Evolutionary conservation across 805 yeast species (phyloP).

Genomic region (Torulaspora microellipsoides): DNA sequence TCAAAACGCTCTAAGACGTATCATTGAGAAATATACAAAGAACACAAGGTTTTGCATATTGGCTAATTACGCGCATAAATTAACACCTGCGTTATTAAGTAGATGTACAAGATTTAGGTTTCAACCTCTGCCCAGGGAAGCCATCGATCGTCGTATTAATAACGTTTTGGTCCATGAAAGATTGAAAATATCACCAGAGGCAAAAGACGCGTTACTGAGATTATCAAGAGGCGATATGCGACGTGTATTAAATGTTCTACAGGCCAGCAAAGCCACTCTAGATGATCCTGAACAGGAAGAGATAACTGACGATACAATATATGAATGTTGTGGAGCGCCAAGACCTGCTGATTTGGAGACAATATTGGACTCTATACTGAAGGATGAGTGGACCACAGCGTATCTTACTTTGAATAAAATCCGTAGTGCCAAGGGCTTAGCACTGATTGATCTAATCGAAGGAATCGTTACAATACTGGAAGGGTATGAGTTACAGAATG

Average conservation of each 20-base stretch:
- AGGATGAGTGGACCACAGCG: conserved; percentile 85
- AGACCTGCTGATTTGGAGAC: conserved; percentile 79
- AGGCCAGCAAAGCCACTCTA: conserved; percentile 83
- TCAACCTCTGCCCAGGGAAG: conserved; percentile 66
- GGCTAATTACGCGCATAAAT: conserved; percentile 93
- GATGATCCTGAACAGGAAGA: conserved; percentile 45
- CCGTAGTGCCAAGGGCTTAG: conserved; percentile 75
- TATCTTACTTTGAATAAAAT: conserved; percentile 59
- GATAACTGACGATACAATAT: conserved; percentile 71
- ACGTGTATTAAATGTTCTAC: conserved; percentile 85
- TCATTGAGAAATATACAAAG: conserved; percentile 86
- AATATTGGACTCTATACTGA: conserved; percentile 69
- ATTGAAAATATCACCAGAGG: conserved; percentile 53
- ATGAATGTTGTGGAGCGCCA: conserved; percentile 95
- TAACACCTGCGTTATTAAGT: conserved; percentile 90
- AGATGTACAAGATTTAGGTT: conserved; percentile 95
- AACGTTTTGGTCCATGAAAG: conserved; percentile 68
- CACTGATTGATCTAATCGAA: conserved; percentile 76
- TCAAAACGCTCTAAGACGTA: conserved; percentile 73
- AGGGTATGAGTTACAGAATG: conserved; percentile 57
- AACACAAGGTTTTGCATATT: conserved; percentile 93
- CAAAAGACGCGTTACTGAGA: conserved; percentile 58
- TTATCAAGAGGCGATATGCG: conserved; percentile 96
- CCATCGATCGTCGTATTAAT: conserved; percentile 63
- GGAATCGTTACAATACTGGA: conserved; percentile 72